Base-by-base conservation (phyloP, 305 asterid species). In the Withania somnifera region DNA sequence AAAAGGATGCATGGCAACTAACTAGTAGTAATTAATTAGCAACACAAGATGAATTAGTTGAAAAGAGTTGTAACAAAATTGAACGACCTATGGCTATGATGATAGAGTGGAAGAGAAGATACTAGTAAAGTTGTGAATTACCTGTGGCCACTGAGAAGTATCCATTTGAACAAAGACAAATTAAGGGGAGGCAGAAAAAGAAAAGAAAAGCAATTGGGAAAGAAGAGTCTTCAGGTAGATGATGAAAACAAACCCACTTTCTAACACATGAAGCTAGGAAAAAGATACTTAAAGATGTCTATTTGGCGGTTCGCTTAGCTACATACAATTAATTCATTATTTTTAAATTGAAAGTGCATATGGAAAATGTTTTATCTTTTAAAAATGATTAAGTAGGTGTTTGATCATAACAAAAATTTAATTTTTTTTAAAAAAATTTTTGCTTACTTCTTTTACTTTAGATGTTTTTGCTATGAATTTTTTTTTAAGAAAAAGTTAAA, bases 111-210 rank as follows among this genome's bases (percentile, higher is more conserved):
- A 36, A 26, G 53, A 24, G 63, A 81, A 80, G 50, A 81, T 51
- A 85, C n/a, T 77, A 51, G 50, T 80, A 84, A 82, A 84, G 38
- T 64, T 87, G n/a, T n/a, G n/a, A n/a, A n/a, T 88, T 88, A 89
- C 90, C 91, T 86, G 91, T 87, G 89, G 88, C 91, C 89, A 89
- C 87, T 87, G 88, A 89, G 86, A 84, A 84, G 88, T 80, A 89
- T 89, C 91, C 91, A 89, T 89, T 82, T 81, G 88, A 86, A 82
- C 78, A 79, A 82, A 82, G 53, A 78, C 22, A 15, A 84, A 61
- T n/a, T n/a, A n/a, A 77, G 64, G 6, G 38, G 60, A 50, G 50
- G 30, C 38, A 52, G 22, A 47, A 78, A 83, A 30, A 19, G 13
- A 26, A 24, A 50, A 36, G 40, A 36, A 80, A 81, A 63, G 84